These are phyloP conservation scores for Ceratocystiopsis minuta DNA, from an alignment of 2,329 filamentous ascomycete species.

Conservation along the genomic window DNA sequence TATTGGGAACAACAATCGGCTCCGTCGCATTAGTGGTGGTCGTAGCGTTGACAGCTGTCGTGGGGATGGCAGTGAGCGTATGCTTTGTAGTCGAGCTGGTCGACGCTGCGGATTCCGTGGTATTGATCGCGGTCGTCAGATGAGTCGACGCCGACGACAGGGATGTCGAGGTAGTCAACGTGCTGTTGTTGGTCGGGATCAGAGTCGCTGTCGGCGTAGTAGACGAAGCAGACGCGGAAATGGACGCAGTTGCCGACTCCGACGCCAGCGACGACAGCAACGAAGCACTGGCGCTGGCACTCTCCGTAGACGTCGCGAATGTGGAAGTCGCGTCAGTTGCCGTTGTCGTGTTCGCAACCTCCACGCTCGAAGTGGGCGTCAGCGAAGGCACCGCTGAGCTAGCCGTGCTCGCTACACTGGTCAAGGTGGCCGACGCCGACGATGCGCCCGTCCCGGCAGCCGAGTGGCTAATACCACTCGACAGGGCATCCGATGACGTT, in stretches of 20 bases:
- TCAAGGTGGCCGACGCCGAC: not conserved
- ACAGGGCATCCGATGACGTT: not conserved
- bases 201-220: too few species aligned
- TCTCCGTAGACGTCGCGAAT: too few species aligned
- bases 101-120: slow-evolving; percentile 1
- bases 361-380: too few species aligned
- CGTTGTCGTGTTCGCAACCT: too few species aligned
- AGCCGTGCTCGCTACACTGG: slow-evolving; percentile 1
- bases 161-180: not conserved
- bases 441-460: slow-evolving; percentile 2
- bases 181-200: too few species aligned
- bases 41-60: not conserved
- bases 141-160: not conserved
- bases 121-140: slow-evolving; percentile 3
- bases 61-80: not conserved
- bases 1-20: not conserved
- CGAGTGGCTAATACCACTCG: slow-evolving; percentile 4
- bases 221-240: too few species aligned
- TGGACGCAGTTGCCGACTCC: too few species aligned
- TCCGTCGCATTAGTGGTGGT: slow-evolving; percentile 8
- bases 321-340: too few species aligned
- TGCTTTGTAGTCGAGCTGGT: not conserved
- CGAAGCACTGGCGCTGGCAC: too few species aligned
- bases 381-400: not conserved
- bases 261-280: too few species aligned